phyloP scores from a whole-genome alignment of 176 grass and related monocot species.

The Phyllostachys edulis region DNA sequence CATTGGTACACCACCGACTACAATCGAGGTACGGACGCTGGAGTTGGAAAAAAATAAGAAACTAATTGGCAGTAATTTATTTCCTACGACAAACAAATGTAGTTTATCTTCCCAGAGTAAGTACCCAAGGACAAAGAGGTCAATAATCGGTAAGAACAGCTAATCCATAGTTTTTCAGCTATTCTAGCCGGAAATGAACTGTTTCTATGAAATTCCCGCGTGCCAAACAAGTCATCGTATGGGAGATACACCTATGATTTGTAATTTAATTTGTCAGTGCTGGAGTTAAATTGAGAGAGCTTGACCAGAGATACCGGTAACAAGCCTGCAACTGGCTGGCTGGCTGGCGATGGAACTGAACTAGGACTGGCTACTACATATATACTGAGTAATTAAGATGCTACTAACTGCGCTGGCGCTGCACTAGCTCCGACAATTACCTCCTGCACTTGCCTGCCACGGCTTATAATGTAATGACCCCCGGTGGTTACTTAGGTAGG shows the following conservation, averaged over 20 bases:
- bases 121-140: neutral
- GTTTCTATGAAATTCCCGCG: neutral
- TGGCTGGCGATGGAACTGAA: neutral
- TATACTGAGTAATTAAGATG: neutral
- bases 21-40: neutral
- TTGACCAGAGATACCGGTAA: neutral
- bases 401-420: neutral
- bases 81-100: neutral
- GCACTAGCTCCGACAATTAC: neutral
- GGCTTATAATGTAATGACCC: neutral
- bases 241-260: neutral
- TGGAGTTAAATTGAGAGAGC: no score
- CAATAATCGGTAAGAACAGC: neutral
- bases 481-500: neutral
- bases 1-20: neutral
- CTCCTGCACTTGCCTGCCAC: conserved; percentile 14
- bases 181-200: neutral
- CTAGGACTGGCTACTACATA: neutral
- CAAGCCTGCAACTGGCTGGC: neutral
- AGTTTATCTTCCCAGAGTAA: neutral
- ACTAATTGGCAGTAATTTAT: neutral
- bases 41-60: neutral
- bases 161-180: neutral
- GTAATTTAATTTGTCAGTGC: neutral
- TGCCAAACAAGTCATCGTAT: neutral